Base-by-base conservation (phyloP, 768 basidiomycete genomes). In the Boletus sensibilis region DNA sequence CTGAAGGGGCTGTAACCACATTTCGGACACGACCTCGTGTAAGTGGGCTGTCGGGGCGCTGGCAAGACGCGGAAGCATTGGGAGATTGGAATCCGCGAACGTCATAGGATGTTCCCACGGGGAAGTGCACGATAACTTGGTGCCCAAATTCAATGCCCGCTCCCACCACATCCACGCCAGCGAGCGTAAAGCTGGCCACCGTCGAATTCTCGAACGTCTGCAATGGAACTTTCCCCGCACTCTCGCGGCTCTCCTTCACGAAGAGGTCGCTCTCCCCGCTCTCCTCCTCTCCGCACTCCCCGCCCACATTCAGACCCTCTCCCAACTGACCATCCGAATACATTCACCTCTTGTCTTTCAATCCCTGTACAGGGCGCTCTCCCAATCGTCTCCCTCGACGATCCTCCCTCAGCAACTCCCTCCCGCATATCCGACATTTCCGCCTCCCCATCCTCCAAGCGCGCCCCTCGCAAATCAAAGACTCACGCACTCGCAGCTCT, bases 401-500 rank as follows among this genome's bases (percentile, higher is more conserved):
- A 75, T 61, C 61, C 72, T 54, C 62, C 65, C 7, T 67, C 68
- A 50, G 59, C 74, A 51, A 61, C 74, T 25, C 73, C 70, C 57
- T 64, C 76, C 56, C 59, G 66, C 39, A 55, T 53, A 52, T 67
- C 71, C 51, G 74, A 77, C 59, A 71, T 68, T 52, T 63, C 76
- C 60, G 52, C 77, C 59, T 64, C 76, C 46, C n/a, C n/a, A n/a
- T 81, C 83, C 63, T 73, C 79, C 39, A 82, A 80, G 73, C 82
- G 91, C 56, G 89, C 91, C 37, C 90, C 91, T 50, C 87, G 92
- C 71, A 92, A 92, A 80, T 92, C 90, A 64, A 94, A 94, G 81
- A 91, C 87, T 39, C 89, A 93, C 64, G 91, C 91, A 53, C 77
- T 94, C 33, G 88, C 83, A 29, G 92, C 91, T 23, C 75, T 93